Percentiles rank a stretch among this genome's conserved stretches.
These are phyloP conservation scores for Hanseniaspora thailandica DNA, from an alignment of 805 yeast species.

Conservation along the genomic window DNA sequence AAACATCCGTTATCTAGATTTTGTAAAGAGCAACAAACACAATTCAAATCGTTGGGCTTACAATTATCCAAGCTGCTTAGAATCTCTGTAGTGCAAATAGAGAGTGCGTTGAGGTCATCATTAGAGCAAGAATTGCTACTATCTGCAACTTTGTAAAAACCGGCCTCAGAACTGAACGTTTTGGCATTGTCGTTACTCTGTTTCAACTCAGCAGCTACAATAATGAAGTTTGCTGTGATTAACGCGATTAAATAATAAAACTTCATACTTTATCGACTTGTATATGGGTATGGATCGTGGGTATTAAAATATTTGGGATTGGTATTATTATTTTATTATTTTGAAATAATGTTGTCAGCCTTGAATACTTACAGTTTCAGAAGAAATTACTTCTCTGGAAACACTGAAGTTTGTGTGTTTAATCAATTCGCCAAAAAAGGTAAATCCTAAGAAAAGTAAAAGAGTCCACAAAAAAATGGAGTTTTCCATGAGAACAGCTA, in stretches of 20 bases:
- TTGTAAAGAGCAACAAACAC: constrained; percentile 48
- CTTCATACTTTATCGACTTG: not conserved
- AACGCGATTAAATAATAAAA: not conserved
- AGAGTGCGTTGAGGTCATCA: constrained; percentile 34
- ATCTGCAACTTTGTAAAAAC: not conserved
- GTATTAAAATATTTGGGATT: too few relatives aligned
- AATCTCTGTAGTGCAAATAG: constrained; percentile 38
- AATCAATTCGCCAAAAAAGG: not conserved
- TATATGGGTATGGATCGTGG: too few relatives aligned
- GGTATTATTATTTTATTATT: too few relatives aligned
- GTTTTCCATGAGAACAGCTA: too few relatives aligned
- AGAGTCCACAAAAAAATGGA: not conserved
- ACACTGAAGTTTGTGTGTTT: not conserved
- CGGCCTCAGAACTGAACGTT: not conserved
- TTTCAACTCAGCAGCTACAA: not conserved
- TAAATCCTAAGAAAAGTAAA: not conserved
- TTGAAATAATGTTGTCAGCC: too few relatives aligned
- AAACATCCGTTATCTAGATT: constrained; percentile 37
- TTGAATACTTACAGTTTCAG: too few relatives aligned
- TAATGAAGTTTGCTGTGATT: not conserved
- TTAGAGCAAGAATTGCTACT: not conserved
- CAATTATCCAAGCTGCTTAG: constrained; percentile 38
- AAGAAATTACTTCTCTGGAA: too few relatives aligned
- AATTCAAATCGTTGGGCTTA: constrained; percentile 42
- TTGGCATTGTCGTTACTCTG: not conserved